Percentiles rank a stretch among this genome's conserved stretches.
Conservation (phyloP, 257 asterid genomes). For the Nicotiana sylvestris region DNA sequence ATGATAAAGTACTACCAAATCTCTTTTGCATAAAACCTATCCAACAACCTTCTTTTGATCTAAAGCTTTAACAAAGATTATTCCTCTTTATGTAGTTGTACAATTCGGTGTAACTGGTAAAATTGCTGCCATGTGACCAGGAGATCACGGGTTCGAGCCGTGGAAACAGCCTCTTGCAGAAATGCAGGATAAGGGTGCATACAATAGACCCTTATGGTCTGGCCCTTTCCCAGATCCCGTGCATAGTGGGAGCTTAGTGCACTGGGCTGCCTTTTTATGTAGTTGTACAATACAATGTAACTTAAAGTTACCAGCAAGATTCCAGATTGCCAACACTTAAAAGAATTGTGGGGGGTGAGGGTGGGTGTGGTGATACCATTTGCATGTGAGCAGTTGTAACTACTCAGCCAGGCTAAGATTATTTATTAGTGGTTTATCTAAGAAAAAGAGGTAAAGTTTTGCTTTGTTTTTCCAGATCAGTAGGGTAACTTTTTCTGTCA, state of each 20-base stretch:
- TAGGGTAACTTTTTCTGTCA: neutral
- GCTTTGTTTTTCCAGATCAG: slow-evolving; percentile 19
- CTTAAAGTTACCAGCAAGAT: neutral
- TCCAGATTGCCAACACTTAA: neutral
- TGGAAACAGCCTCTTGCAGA: too few species aligned
- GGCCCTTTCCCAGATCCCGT: too few species aligned
- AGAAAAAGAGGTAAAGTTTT: slow-evolving; percentile 3
- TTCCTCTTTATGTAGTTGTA: slow-evolving; percentile 29
- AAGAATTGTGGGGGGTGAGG: neutral
- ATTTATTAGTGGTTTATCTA: neutral
- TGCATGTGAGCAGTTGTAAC: slow-evolving; percentile 46
- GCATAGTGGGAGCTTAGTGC: too few species aligned
- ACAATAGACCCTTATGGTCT: too few species aligned
- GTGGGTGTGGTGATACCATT: neutral
- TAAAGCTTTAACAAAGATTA: slow-evolving; percentile 38
- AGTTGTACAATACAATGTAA: slow-evolving; percentile 19
- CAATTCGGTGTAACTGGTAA: slow-evolving; percentile 12
- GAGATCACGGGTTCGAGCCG: too few species aligned
- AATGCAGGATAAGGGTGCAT: too few species aligned
- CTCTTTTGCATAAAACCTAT: slow-evolving; percentile 25
- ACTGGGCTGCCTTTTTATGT: slow-evolving; percentile 11
- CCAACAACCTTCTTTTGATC: slow-evolving; percentile 33
- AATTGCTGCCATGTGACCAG: neutral
- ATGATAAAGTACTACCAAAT: slow-evolving; percentile 13
- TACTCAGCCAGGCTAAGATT: slow-evolving; percentile 12